Evolutionary conservation across 768 basidiomycete genomes (phyloP).

Genomic region (Paxillus rubicundulus): DNA sequence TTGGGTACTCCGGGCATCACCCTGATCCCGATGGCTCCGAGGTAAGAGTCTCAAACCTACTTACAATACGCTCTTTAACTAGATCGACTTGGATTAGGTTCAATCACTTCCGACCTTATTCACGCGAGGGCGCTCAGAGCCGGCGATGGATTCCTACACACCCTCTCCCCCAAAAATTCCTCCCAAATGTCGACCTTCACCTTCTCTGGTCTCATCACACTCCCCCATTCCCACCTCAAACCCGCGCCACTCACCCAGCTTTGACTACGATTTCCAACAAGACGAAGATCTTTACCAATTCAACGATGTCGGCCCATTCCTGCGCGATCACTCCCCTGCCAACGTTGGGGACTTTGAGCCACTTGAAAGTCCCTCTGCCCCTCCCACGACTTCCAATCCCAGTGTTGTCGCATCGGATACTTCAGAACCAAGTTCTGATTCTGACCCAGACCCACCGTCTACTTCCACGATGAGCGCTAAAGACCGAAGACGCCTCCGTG

Average conservation of each 20-base stretch:
- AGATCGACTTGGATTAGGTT: conserved; percentile 5
- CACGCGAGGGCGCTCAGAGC: conserved; percentile 12
- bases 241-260: conserved; percentile 10
- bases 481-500: conserved; percentile 38
- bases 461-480: conserved; percentile 20
- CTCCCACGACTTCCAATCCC: conserved; percentile 16
- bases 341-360: conserved; percentile 1
- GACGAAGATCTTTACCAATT: conserved; percentile 14
- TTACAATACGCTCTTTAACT: not conserved
- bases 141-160: conserved; percentile 4
- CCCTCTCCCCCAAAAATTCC: conserved; percentile 7
- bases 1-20: not conserved
- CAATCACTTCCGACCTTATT: conserved; percentile 1
- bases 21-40: not conserved
- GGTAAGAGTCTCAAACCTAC: conserved; percentile 12
- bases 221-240: conserved; percentile 3
- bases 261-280: conserved; percentile 10
- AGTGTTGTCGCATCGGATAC: conserved; percentile 16
- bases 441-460: conserved; percentile 14
- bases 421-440: conserved; percentile 14
- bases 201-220: conserved; percentile 11
- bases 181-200: not conserved
- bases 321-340: conserved; percentile 5
- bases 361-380: conserved; percentile 16
- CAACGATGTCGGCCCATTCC: conserved; percentile 3